Conservation (phyloP, 2,329 filamentous ascomycete species). For the Plenodomus biglobosus region DNA sequence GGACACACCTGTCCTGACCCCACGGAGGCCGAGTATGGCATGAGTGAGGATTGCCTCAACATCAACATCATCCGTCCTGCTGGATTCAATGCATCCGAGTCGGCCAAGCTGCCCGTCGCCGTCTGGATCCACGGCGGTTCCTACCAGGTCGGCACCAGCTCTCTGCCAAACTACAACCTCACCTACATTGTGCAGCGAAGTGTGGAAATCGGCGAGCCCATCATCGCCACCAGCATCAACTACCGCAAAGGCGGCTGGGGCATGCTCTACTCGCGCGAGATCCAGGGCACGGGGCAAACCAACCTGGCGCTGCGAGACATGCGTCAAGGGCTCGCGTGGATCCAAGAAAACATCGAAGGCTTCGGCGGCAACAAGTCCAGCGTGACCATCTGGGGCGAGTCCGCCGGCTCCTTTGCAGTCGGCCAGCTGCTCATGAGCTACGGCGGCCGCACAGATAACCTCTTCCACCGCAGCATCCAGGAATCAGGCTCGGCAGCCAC, state of each 20-base stretch:
- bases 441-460: slow-evolving; percentile 37
- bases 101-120: slow-evolving; percentile 55
- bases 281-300: slow-evolving; percentile 51
- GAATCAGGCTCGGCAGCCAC: slow-evolving; percentile 44
- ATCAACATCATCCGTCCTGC: slow-evolving; percentile 63
- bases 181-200: slow-evolving; percentile 58
- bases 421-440: slow-evolving; percentile 42
- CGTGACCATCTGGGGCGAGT: slow-evolving; percentile 52
- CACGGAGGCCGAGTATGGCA: slow-evolving; percentile 38
- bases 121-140: slow-evolving; percentile 61
- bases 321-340: slow-evolving; percentile 51
- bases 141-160: slow-evolving; percentile 49
- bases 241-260: slow-evolving; percentile 66
- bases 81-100: slow-evolving; percentile 43
- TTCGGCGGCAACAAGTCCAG: slow-evolving; percentile 48
- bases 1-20: slow-evolving; percentile 46
- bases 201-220: slow-evolving; percentile 41
- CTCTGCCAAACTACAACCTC: slow-evolving; percentile 61
- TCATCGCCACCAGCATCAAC: slow-evolving; percentile 43
- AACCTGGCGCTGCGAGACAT: slow-evolving; percentile 46
- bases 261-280: slow-evolving; percentile 60
- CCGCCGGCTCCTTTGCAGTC: slow-evolving; percentile 48
- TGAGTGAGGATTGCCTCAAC: slow-evolving; percentile 62
- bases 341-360: slow-evolving; percentile 47
- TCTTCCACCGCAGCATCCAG: slow-evolving; percentile 44